Base-by-base conservation (phyloP, 495 filamentous ascomycete species). In the Cudoniella acicularis region DNA sequence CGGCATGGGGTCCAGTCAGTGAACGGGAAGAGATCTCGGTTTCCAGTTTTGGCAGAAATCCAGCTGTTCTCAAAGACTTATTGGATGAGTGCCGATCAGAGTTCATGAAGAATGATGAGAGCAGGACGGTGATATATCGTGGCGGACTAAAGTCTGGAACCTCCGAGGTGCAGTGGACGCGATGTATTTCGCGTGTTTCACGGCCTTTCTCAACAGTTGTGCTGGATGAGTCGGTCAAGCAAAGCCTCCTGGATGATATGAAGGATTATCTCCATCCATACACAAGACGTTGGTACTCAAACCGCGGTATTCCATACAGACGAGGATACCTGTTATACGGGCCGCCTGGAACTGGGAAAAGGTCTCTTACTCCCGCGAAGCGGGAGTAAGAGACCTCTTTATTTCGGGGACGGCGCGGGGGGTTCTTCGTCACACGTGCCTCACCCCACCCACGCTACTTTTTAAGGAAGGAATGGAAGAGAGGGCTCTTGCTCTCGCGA, bases 261-360 rank as follows among this genome's bases (percentile, higher is more conserved):
- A 87, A 90, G 63, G 91, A 96, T 61, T 98, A 96, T 67, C 79
- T 97, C 26, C 84, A 90, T 61, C 91, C 90, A 0, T 70, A 79
- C 1, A 94, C 88, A 1, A 75, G 83, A 10, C 71, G 84, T 3
- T 96, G 91, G 91, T 96, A 96, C 64, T 79, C 85, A 2, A 84
- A 87, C 64, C 75, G 85, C 48, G 87, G 87, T 1, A 85, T 90
- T 49, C 87, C 87, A 0, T 90, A 89, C 51, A 90, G 94, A 45
- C 85, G 94, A 41, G 91, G 91, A 56, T 96, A 95, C 54, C 87
- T 98, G 58, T 79, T 98, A 8, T 87, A 91, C 52, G 94, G 94
- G 21, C 91, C 93, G 17, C 94, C 94, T 2, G 94, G 94, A 64
- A 98, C 75, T 2, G 83, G 83, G 21, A 87, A 87, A 63, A 79